Evolutionary conservation across 257 asterid genomes (phyloP), one percentile per base, ranked within the genome.

Genomic region (Lavandula angustifolia): DNA sequence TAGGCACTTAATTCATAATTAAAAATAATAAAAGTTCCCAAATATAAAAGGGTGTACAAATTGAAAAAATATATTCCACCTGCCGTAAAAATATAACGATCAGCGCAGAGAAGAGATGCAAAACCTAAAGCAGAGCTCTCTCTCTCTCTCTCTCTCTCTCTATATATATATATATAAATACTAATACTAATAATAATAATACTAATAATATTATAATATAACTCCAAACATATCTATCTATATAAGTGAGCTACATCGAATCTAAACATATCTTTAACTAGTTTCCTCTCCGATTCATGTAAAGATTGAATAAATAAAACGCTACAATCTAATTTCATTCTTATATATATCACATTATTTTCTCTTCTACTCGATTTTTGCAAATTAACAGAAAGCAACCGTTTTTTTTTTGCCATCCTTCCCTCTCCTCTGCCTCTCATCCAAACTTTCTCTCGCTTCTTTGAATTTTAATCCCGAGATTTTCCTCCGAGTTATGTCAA

Each of bases 401-500:
- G 68, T 60, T 69, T 48, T 41, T 22, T 40, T 31, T 47, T 56
- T n/a, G n/a, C 54, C 43, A 29, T 27, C 60, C 51, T 6, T 22
- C 2, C 32, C 31, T 27, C 60, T 27, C 57, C 70, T 9, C 53
- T 5, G 47, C 4, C 59, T 22, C n/a, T 12, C 50, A n/a, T 49
- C 38, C 51, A 41, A 22, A 41, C 62, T 31, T 16, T 60, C 16
- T 18, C 38, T 58, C 47, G n/a, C 17, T 42, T 66, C 37, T 4
- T 22, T 49, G 14, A 14, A 11, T 34, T 55, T 44, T 12, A 7
- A 54, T 41, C 44, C 32, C 49, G 60, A 38, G 11, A 1, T 47
- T 34, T 31, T 16, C n/a, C 22, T 41, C 38, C 46, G 52, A 33
- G 48, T 67, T 59, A 77, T 77, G 81, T 38, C 71, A 1, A 64